Percentiles rank a stretch among this genome's conserved stretches.
Evolutionary conservation across 2,329 filamentous ascomycete species (phyloP).

Genomic region (Cladosporium sp.): DNA sequence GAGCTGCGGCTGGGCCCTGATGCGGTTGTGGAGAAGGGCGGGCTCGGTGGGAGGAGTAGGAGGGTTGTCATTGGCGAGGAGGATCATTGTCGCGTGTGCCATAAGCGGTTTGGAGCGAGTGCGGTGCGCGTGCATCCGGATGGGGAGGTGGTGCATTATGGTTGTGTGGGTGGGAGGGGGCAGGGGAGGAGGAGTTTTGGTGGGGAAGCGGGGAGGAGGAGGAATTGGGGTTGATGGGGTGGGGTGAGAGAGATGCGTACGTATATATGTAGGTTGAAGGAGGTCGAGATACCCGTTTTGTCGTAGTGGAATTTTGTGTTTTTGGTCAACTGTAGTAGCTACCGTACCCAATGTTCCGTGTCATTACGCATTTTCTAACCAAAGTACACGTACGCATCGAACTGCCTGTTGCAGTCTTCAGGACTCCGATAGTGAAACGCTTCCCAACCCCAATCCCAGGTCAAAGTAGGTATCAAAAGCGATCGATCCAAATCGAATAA

Average conservation of each 20-base stretch:
- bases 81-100: constrained; percentile 83
- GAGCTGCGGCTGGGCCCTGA: constrained; percentile 70
- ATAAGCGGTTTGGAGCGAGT: constrained; percentile 86
- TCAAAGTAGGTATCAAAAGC: too few species aligned
- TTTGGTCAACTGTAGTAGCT: too few species aligned
- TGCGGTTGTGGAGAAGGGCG: constrained; percentile 43
- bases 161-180: constrained; percentile 35
- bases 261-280: background rate
- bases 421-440: too few species aligned
- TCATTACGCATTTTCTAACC: too few species aligned
- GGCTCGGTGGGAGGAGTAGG: constrained; percentile 60
- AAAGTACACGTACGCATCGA: too few species aligned
- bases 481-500: too few species aligned
- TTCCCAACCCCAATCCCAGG: too few species aligned
- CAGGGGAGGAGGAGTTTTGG: background rate
- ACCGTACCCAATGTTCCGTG: too few species aligned
- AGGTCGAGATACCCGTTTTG: background rate
- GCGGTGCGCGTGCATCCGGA: constrained; percentile 88
- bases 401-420: too few species aligned
- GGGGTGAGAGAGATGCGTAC: background rate
- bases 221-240: constrained; percentile 4
- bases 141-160: constrained; percentile 47
- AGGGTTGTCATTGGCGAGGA: constrained; percentile 84
- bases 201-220: background rate
- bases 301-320: too few species aligned